Percentiles rank a stretch among this genome's conserved stretches.
Evolutionary conservation across 139 green algal genomes (phyloP).

Genomic region (Picochlorum sp.): DNA sequence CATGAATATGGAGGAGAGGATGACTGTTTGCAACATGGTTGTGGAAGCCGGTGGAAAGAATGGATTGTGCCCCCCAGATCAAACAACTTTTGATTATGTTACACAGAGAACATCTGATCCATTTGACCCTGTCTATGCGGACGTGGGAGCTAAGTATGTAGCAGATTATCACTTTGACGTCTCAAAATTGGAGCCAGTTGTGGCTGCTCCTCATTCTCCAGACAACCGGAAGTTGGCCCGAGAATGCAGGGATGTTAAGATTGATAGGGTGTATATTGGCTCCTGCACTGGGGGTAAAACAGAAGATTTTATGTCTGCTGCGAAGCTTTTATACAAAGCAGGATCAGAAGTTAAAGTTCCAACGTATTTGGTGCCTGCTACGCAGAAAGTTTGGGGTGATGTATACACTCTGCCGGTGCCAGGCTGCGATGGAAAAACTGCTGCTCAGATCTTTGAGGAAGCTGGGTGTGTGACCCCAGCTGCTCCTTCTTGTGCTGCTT

Average conservation of each 20-base stretch:
- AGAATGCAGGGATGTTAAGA: conserved; percentile 75
- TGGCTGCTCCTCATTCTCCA: conserved; percentile 87
- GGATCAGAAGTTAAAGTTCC: conserved; percentile 80
- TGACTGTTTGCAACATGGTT: conserved; percentile 98
- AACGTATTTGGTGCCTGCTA: conserved; percentile 91
- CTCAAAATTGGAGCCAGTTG: conserved; percentile 83
- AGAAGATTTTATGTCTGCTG: conserved; percentile 85
- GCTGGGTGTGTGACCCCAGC: conserved; percentile 81
- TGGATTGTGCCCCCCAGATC: conserved; percentile 59
- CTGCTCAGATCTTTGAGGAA: conserved; percentile 86
- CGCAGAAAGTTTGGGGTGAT: conserved; percentile 93
- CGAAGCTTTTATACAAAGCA: conserved; percentile 76
- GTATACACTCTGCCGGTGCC: conserved; percentile 83
- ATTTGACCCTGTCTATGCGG: conserved; percentile 71
- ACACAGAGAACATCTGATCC: conserved; percentile 49
- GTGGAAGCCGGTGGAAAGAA: conserved; percentile 78
- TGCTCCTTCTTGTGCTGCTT: conserved; percentile 81
- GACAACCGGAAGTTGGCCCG: conserved; percentile 87
- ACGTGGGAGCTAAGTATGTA: conserved; percentile 52
- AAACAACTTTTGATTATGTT: conserved; percentile 91
- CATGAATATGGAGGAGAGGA: conserved; percentile 97
- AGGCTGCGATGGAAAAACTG: conserved; percentile 86
- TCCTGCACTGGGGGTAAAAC: conserved; percentile 85
- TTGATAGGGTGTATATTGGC: conserved; percentile 94
- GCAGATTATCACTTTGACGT: conserved; percentile 73